Percentiles rank a stretch among this genome's conserved stretches.
These are phyloP conservation scores for Cryphonectria naterciae DNA, from an alignment of 2,329 filamentous ascomycete genomes.

Conservation along the genomic window DNA sequence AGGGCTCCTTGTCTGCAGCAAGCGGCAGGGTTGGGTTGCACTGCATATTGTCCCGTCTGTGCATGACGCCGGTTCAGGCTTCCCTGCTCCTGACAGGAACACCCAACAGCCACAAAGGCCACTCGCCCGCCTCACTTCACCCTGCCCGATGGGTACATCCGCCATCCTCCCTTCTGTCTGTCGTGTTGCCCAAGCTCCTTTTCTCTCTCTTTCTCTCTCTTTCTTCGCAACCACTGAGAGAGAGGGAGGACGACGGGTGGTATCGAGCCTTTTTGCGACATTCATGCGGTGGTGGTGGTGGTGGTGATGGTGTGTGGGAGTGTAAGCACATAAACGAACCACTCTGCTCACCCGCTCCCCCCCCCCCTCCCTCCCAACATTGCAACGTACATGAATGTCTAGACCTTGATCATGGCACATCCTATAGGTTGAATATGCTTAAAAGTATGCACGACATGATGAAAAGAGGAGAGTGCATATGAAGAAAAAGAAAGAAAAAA, in stretches of 20 bases:
- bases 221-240: neutral
- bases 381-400: neutral
- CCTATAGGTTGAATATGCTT: neutral
- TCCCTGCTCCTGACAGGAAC: neutral
- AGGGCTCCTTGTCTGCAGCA: neutral
- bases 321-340: neutral
- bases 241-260: neutral
- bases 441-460: neutral
- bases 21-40: neutral
- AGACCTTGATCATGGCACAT: no score
- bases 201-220: neutral
- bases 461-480: neutral
- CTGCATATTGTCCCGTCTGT: conserved; percentile 3
- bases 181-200: neutral
- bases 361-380: neutral
- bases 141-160: neutral
- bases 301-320: neutral
- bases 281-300: conserved; percentile 7
- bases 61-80: neutral
- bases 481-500: neutral
- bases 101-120: neutral
- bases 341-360: neutral
- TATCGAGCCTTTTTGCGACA: neutral
- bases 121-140: neutral
- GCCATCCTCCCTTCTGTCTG: neutral